Percentiles rank a stretch among this genome's conserved stretches.
Conservation (phyloP, 1,284 basidiomycete genomes). For the Ustilago hordei region DNA sequence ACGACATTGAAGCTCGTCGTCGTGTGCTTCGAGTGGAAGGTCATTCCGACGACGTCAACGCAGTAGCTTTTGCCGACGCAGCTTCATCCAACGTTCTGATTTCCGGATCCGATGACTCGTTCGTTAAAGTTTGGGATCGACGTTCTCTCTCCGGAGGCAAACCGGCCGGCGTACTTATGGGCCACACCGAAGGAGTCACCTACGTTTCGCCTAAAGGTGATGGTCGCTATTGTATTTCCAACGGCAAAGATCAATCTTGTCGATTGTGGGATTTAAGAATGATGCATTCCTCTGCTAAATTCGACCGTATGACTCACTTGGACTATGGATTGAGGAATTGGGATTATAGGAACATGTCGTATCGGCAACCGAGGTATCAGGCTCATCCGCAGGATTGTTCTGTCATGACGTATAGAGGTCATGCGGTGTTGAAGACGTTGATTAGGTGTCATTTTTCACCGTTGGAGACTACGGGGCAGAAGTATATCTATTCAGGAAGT, state of each 20-base stretch:
- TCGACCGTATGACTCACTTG: constrained; percentile 73
- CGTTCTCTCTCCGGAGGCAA: constrained; percentile 82
- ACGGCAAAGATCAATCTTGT: constrained; percentile 94
- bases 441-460: constrained; percentile 97
- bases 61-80: constrained; percentile 91
- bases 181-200: constrained; percentile 81
- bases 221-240: constrained; percentile 94
- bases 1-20: constrained; percentile 82
- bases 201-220: constrained; percentile 75
- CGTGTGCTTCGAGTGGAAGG: constrained; percentile 85
- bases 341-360: constrained; percentile 79
- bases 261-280: constrained; percentile 94
- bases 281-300: constrained; percentile 83
- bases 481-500: constrained; percentile 93
- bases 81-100: constrained; percentile 91
- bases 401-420: constrained; percentile 92
- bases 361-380: constrained; percentile 73
- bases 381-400: constrained; percentile 85
- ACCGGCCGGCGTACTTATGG: constrained; percentile 90
- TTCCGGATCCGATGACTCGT: constrained; percentile 92
- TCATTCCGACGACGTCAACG: constrained; percentile 92
- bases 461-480: constrained; percentile 86
- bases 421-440: constrained; percentile 89
- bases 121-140: constrained; percentile 94
- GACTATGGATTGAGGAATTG: constrained; percentile 78